phyloP scores from a whole-genome alignment of 1,284 basidiomycete genomes.

The Fomitopsis pinicola region DNA sequence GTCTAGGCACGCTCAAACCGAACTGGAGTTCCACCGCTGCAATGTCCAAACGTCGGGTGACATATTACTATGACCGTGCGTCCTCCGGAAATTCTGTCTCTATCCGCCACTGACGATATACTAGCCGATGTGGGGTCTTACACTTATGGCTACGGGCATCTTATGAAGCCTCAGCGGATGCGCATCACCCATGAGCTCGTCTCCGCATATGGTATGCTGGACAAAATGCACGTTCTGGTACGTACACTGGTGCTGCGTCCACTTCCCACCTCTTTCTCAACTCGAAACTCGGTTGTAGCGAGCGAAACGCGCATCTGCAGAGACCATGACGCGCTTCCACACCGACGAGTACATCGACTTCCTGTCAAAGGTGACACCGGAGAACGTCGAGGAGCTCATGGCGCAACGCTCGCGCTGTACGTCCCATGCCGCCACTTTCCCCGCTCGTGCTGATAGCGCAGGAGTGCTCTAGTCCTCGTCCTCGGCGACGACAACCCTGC shows the following conservation, averaged over 20 bases:
- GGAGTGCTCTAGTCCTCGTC: constrained; percentile 57
- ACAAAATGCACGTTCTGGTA: constrained; percentile 89
- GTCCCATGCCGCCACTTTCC: constrained; percentile 26
- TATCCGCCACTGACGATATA: constrained; percentile 1
- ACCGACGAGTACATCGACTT: constrained; percentile 98
- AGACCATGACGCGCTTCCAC: constrained; percentile 90
- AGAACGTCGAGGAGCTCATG: constrained; percentile 82
- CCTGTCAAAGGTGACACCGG: constrained; percentile 82
- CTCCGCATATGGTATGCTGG: constrained; percentile 85
- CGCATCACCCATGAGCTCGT: constrained; percentile 91
- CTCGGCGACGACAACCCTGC: constrained; percentile 92
- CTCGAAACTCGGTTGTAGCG: constrained; percentile 40
- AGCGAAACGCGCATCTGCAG: constrained; percentile 77
- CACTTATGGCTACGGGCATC: constrained; percentile 85
- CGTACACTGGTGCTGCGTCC: constrained; percentile 18
- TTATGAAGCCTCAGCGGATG: constrained; percentile 96
- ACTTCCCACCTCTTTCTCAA: background rate
- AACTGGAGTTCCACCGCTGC: background rate
- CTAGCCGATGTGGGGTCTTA: constrained; percentile 77
- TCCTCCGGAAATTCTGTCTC: background rate
- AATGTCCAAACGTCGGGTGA: constrained; percentile 20
- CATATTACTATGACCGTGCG: constrained; percentile 23
- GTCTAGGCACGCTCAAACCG: background rate
- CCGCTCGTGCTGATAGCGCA: constrained; percentile 6
- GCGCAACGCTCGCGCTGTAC: constrained; percentile 80